These are phyloP conservation scores for Lyophyllum atratum DNA, from an alignment of 768 basidiomycete species.

Conservation along the genomic window DNA sequence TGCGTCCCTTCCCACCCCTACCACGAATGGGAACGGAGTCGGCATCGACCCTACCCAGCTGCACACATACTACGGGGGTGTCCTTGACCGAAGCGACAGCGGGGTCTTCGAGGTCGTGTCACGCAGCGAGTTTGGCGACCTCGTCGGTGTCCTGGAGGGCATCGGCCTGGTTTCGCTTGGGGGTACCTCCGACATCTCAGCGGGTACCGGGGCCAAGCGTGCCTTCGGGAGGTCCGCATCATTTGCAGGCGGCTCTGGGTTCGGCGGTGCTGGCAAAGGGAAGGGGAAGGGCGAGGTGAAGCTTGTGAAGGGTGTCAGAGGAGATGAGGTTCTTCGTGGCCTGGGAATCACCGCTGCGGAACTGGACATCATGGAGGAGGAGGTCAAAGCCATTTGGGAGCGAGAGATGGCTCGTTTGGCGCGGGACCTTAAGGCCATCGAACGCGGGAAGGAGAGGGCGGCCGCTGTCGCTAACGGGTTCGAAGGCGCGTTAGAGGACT, in stretches of 20 bases:
- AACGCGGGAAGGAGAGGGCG: constrained; percentile 17
- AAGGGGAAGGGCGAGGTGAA: constrained; percentile 52
- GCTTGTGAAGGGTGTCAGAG: constrained; percentile 62
- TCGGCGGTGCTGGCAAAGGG: constrained; percentile 37
- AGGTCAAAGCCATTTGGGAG: constrained; percentile 54
- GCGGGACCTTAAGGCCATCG: constrained; percentile 42
- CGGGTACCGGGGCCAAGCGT: constrained; percentile 40
- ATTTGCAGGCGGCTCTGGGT: constrained; percentile 44
- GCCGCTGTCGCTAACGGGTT: constrained; percentile 13
- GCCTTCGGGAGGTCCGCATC: constrained; percentile 59
- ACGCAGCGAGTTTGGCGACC: constrained; percentile 75
- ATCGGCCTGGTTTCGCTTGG: constrained; percentile 48
- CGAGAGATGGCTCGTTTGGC: constrained; percentile 48
- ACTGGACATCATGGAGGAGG: constrained; percentile 48
- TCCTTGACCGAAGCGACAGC: constrained; percentile 58
- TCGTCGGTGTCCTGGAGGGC: constrained; percentile 72
- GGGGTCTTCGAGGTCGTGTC: constrained; percentile 66
- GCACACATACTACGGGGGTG: constrained; percentile 60
- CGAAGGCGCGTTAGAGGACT: constrained; percentile 22
- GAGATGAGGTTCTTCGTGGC: constrained; percentile 71
- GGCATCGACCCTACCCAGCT: constrained; percentile 62
- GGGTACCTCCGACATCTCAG: constrained; percentile 3
- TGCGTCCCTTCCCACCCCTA: constrained; percentile 30
- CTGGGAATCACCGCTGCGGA: constrained; percentile 48
- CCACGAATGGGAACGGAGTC: constrained; percentile 27